Evolutionary conservation across 257 asterid genomes (phyloP).

Genomic region (Solanum phureja): DNA sequence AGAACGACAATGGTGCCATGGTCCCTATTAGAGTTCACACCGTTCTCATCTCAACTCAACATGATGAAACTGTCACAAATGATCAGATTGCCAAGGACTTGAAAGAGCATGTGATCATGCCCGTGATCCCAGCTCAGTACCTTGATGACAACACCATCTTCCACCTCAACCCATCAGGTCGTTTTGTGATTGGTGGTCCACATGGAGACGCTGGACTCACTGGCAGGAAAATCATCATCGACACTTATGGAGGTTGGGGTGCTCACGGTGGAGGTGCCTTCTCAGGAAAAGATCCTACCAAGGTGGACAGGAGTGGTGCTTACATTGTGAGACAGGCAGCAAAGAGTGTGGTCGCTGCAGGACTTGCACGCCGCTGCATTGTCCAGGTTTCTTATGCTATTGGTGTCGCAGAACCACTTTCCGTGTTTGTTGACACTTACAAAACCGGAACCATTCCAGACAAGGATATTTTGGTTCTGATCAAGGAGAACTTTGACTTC

Average conservation of each 20-base stretch:
- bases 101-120: conserved; percentile 65
- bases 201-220: conserved; percentile 70
- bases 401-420: conserved; percentile 67
- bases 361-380: conserved; percentile 62
- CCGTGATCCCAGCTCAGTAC: conserved; percentile 50
- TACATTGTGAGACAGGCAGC: conserved; percentile 66
- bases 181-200: conserved; percentile 63
- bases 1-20: conserved; percentile 55
- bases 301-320: conserved; percentile 70
- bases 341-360: conserved; percentile 61
- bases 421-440: conserved; percentile 57
- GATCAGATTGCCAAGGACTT: conserved; percentile 50
- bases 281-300: conserved; percentile 62
- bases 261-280: conserved; percentile 77
- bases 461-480: conserved; percentile 44
- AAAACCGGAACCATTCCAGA: conserved; percentile 58
- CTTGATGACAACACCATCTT: conserved; percentile 61
- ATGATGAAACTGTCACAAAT: conserved; percentile 48
- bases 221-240: conserved; percentile 52
- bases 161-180: conserved; percentile 62
- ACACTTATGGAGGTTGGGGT: conserved; percentile 72
- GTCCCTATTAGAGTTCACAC: conserved; percentile 62
- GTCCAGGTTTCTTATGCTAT: conserved; percentile 64
- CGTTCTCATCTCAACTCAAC: conserved; percentile 64
- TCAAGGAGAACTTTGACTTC: conserved; percentile 58